Evolutionary conservation across 805 yeast species (phyloP), one percentile per base, ranked within the genome.

Genomic region (Pichia exigua): DNA sequence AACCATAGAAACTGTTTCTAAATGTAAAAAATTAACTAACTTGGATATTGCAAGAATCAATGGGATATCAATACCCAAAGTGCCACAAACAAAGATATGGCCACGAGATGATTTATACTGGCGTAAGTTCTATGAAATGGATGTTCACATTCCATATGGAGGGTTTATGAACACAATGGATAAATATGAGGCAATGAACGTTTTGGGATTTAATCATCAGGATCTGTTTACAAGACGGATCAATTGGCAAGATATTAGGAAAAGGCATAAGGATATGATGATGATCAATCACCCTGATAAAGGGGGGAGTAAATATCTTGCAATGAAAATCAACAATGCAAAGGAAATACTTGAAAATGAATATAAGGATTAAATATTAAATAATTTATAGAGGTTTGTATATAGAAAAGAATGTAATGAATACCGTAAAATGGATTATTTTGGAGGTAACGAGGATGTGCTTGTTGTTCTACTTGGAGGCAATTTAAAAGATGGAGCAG

Each of bases 281-380:
- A 71, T 88, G 68, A 71, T 79, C 13, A 88, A 88, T 65, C 96
- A 88, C 64, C 96, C 96, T 1, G 96, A 88, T 66, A 81, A 85
- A 59, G 96, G 96, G 3, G 96, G 96, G 2, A 83, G 91, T 45
- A 81, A 88, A 20, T 85, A 76, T 57, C 61, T 88, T 56, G 94
- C 96, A 26, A 82, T 87, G 66, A 89, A 88, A 70, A 85, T 89
- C 47, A 88, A 89, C 62, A 87, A 83, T 65, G 96, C 96, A 35
- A 90, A 86, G 65, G 91, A 82, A 49, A 72, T 87, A 44, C 74
- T 88, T 59, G 94, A 87, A 59, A 80, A 82, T 67, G 52, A 45
- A 17, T 45, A 27, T 27, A 49, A 45, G 26, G 13, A 32, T 27
- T 45, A 35, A 40, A 21, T 26, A 22, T 13, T 35, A 17, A 42